Base-by-base conservation (phyloP, 306 rosid species). In the Sophora flavescens region DNA sequence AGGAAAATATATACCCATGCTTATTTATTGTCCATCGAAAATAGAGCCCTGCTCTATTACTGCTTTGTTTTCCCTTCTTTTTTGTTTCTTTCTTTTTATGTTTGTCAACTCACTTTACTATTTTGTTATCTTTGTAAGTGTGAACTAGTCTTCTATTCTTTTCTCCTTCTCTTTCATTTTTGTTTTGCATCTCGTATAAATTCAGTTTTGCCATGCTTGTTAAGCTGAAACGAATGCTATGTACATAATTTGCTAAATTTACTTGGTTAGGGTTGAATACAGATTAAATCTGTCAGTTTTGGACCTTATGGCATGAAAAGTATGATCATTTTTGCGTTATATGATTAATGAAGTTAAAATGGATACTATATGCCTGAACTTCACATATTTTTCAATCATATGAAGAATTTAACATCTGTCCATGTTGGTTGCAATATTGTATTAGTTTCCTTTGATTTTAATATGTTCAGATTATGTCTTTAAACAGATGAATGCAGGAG, bases 401-500 rank as follows among this genome's bases (percentile, higher is more conserved):
- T 73, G 70, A 16, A 16, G 16, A 73, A 17, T 65, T 70, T 80
- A 17, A 26, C 65, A 35, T 74, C 63, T 53, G 33, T 77, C 6
- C 70, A 5, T 48, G 11, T 60, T 39, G 44, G 17, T 42, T 36
- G 28, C 60, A 32, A n/a, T 52, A 50, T 72, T 64, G 35, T 36
- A 65, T 79, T 60, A 48, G 64, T 69, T 42, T 70, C 70, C 82
- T 56, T 48, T 16, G 16, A 66, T 78, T 54, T 68, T 68, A 30
- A 78, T 63, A 38, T 14, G 22, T 80, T 72, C 75, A 57, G 51
- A 59, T 32, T 32, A 13, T 81, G 53, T 75, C 16, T 51, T 60
- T 30, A 48, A 66, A 69, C 87, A 91, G 95, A 88, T 82, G 36
- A 86, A 65, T 84, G 91, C 90, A 67, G 97, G 97, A 58, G 87